A percentile compares a stretch with the other conserved stretches of the same genome.
phyloP scores from a whole-genome alignment of 139 green algal genomes.

The Chlamydomonas incerta region DNA sequence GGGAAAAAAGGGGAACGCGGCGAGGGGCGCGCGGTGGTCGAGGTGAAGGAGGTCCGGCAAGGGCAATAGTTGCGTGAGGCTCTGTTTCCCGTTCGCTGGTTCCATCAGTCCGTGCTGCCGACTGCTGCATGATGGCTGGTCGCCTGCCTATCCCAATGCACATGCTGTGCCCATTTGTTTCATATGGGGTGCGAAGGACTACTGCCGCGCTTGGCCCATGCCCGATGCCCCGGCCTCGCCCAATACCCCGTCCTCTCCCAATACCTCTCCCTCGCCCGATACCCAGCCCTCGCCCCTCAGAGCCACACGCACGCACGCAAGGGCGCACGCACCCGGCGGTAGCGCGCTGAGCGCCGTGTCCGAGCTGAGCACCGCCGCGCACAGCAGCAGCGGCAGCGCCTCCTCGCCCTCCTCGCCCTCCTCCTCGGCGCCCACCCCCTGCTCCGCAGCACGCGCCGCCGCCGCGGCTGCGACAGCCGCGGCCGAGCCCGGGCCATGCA shows the following conservation, averaged over 20 bases:
- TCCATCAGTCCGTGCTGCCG: too few relatives aligned
- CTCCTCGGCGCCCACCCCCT: too few relatives aligned
- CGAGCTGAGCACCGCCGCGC: not conserved
- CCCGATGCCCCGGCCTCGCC: too few relatives aligned
- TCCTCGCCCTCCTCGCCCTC: not conserved
- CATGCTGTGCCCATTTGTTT: too few relatives aligned
- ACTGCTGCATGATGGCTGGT: too few relatives aligned
- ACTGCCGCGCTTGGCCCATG: too few relatives aligned
- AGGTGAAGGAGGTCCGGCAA: not conserved
- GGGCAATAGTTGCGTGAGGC: not conserved
- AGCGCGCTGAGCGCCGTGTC: constrained; percentile 32
- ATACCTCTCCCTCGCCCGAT: too few relatives aligned
- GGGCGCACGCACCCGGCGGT: not conserved
- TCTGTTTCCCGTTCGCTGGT: not conserved
- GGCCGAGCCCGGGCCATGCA: not conserved
- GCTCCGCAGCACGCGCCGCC: not conserved
- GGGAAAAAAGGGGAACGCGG: not conserved
- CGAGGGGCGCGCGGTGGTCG: not conserved
- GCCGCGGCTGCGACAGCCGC: too few relatives aligned
- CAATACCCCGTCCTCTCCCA: too few relatives aligned
- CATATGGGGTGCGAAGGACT: too few relatives aligned
- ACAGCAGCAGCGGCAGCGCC: constrained; percentile 11
- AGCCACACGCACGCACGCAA: too few relatives aligned
- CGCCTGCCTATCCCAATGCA: too few relatives aligned
- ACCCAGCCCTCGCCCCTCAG: not conserved